phyloP scores from a whole-genome alignment of 176 grass and related monocot genomes.

The Phoenix dactylifera region DNA sequence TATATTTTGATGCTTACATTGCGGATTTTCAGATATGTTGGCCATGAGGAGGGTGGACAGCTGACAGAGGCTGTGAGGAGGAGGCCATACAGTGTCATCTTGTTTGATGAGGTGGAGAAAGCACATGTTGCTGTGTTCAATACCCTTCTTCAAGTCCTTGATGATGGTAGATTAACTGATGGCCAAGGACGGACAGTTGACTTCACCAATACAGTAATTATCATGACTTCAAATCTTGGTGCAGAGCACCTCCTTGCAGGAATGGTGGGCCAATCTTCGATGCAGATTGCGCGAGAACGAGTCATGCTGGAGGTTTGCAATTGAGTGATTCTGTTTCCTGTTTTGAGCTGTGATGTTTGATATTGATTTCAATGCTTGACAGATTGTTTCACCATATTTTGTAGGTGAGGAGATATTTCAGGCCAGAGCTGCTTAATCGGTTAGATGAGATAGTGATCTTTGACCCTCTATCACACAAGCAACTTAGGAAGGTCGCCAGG shows the following conservation, averaged over 20 bases:
- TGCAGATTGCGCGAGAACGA: constrained; percentile 62
- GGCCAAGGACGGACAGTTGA: constrained; percentile 89
- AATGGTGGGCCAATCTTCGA: constrained; percentile 68
- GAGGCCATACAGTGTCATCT: constrained; percentile 83
- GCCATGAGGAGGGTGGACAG: constrained; percentile 90
- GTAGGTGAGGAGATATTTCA: constrained; percentile 89
- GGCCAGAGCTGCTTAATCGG: constrained; percentile 83
- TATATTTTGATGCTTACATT: background rate
- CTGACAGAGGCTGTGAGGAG: constrained; percentile 75
- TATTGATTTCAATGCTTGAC: background rate
- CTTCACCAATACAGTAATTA: constrained; percentile 90
- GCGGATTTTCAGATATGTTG: constrained; percentile 45
- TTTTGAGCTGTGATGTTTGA: constrained; percentile 2
- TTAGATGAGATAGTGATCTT: constrained; percentile 91
- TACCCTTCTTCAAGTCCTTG: constrained; percentile 91
- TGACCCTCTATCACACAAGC: constrained; percentile 72
- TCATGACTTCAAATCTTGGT: constrained; percentile 98
- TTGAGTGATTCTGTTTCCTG: background rate
- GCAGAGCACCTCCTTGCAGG: constrained; percentile 85
- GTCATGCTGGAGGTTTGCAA: constrained; percentile 66
- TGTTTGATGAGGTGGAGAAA: constrained; percentile 96
- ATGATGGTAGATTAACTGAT: constrained; percentile 83
- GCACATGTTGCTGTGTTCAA: constrained; percentile 89
- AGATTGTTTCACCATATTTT: background rate
- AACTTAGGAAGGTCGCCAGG: constrained; percentile 78